Evolutionary conservation across 2,329 filamentous ascomycete species (phyloP).

Genomic region (Pezicula neosporulosa): DNA sequence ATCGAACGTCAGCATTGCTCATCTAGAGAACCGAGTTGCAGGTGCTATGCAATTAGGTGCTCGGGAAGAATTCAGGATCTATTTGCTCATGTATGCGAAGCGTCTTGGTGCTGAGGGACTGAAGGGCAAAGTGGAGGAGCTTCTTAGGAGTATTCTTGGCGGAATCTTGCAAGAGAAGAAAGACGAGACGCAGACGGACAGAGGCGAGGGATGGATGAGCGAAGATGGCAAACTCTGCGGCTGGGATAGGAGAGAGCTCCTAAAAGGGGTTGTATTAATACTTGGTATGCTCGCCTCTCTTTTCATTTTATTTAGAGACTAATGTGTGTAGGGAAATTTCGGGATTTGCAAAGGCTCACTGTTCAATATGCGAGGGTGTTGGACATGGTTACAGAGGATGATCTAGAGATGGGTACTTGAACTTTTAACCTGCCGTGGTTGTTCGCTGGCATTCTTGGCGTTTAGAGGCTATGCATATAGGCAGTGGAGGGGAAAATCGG

Average conservation of each 20-base stretch:
- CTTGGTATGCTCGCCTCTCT: conserved; percentile 61
- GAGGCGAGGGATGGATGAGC: conserved; percentile 59
- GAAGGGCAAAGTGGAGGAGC: conserved; percentile 85
- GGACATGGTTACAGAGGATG: conserved; percentile 45
- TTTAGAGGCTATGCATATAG: conserved; percentile 11
- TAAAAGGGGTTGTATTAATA: conserved; percentile 90
- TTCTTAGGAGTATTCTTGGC: conserved; percentile 78
- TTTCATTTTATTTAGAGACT: conserved; percentile 3
- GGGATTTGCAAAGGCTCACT: conserved; percentile 90
- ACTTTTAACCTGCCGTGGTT: background rate
- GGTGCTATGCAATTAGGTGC: conserved; percentile 82
- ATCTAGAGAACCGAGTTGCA: conserved; percentile 91
- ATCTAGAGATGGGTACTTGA: conserved; percentile 13
- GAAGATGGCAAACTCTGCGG: conserved; percentile 75
- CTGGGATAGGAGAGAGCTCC: conserved; percentile 81
- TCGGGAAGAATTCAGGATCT: conserved; percentile 88
- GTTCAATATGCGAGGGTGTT: conserved; percentile 89
- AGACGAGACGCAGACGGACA: conserved; percentile 32
- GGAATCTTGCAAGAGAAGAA: conserved; percentile 60
- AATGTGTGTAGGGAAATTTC: conserved; percentile 72
- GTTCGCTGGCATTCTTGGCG: conserved; percentile 12
- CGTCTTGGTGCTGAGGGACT: conserved; percentile 87
- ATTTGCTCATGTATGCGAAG: conserved; percentile 98
- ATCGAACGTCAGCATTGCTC: conserved; percentile 85
- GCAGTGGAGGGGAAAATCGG: background rate